Conservation (phyloP, 1,284 basidiomycete species). For the Papiliotrema laurentii region DNA sequence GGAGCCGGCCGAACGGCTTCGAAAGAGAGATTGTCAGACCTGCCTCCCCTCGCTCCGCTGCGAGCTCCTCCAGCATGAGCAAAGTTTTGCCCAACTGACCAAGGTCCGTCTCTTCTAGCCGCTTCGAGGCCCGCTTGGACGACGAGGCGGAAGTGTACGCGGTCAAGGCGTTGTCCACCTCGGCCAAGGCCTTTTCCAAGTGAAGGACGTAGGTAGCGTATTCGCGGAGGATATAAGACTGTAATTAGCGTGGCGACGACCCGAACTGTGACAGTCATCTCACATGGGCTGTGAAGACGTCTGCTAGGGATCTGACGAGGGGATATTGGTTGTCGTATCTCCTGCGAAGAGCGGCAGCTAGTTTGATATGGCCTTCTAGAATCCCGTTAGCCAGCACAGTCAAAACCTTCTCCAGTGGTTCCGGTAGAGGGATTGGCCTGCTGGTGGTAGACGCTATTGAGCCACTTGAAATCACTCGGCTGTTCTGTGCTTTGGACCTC, state of each 20-base stretch:
- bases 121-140: slow-evolving; percentile 28
- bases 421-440: slow-evolving; percentile 56
- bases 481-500: slow-evolving; percentile 28
- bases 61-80: slow-evolving; percentile 66
- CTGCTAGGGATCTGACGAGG: slow-evolving; percentile 80
- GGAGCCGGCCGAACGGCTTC: slow-evolving; percentile 92
- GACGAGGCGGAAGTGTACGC: slow-evolving; percentile 6
- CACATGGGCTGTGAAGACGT: slow-evolving; percentile 89
- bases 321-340: slow-evolving; percentile 90
- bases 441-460: slow-evolving; percentile 3
- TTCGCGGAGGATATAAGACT: slow-evolving; percentile 87
- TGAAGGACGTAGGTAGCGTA: slow-evolving; percentile 90
- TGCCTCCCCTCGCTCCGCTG: slow-evolving; percentile 81
- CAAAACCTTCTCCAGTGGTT: slow-evolving; percentile 75
- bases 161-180: slow-evolving; percentile 70
- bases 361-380: slow-evolving; percentile 75
- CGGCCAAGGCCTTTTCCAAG: slow-evolving; percentile 79
- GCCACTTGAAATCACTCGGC: slow-evolving; percentile 8
- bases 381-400: slow-evolving; percentile 79
- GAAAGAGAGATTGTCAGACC: slow-evolving; percentile 89
- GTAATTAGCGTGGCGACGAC: slow-evolving; percentile 3
- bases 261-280: slow-evolving; percentile 40
- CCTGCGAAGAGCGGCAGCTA: slow-evolving; percentile 74
- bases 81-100: slow-evolving; percentile 19
- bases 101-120: slow-evolving; percentile 64